Conservation (phyloP, 805 yeast genomes). For the Candida stauntonica region DNA sequence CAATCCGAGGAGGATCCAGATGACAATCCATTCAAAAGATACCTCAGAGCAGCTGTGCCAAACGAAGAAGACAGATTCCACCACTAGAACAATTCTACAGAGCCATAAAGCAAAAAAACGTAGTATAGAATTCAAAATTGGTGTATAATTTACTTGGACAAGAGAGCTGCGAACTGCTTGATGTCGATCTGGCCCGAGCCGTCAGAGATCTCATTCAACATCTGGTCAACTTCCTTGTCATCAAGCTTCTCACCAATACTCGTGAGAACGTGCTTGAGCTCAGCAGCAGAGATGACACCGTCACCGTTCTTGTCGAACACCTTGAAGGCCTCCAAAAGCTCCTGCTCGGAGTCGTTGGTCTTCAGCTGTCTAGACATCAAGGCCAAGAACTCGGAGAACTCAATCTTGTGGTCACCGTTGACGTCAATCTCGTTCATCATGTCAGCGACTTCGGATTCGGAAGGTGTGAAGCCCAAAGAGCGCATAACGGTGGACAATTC, state of each 20-base stretch:
- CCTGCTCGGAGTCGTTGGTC: slow-evolving; percentile 96
- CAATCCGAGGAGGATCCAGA: slow-evolving; percentile 23
- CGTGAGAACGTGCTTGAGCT: slow-evolving; percentile 92
- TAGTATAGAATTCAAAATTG: too few species aligned
- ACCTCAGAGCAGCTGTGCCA: slow-evolving; percentile 36
- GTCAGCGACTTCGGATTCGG: slow-evolving; percentile 93
- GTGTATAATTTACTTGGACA: slow-evolving; percentile 53
- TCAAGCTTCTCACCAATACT: slow-evolving; percentile 96
- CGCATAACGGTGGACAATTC: slow-evolving; percentile 99
- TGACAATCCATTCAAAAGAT: slow-evolving; percentile 34
- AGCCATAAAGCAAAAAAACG: too few species aligned
- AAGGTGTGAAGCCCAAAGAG: slow-evolving; percentile 96
- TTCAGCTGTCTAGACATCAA: slow-evolving; percentile 84
- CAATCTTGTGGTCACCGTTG: slow-evolving; percentile 88
- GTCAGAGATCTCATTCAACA: slow-evolving; percentile 93
- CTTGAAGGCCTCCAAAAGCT: slow-evolving; percentile 94
- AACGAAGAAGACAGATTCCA: slow-evolving; percentile 32
- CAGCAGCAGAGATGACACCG: slow-evolving; percentile 95
- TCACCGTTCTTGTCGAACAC: slow-evolving; percentile 94
- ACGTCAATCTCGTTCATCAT: slow-evolving; percentile 96
- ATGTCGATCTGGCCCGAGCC: slow-evolving; percentile 97
- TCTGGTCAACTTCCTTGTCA: slow-evolving; percentile 95
- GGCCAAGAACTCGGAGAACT: slow-evolving; percentile 77
- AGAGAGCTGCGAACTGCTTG: slow-evolving; percentile 89
- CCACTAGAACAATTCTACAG: too few species aligned